Evolutionary conservation across 176 grass and related monocot genomes (phyloP), one percentile per base, ranked within the genome.

Genomic region (Carex cristatella): DNA sequence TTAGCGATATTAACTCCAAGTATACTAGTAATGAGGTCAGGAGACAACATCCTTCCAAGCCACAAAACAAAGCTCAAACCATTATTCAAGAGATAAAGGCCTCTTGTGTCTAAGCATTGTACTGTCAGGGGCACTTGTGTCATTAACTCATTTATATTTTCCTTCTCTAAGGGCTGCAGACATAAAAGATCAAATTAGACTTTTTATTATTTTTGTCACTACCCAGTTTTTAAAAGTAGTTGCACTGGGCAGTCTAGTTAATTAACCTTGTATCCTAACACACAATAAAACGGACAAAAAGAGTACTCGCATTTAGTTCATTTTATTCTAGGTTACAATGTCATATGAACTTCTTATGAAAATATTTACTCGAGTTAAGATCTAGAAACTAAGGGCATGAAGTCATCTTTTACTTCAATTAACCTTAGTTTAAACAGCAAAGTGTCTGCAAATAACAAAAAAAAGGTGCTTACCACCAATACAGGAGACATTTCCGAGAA

Each of bases 31-130:
- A 92, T 67, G 5, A 92, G 59, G 84, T 94, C 93, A 82, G 97
- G 87, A 62, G 90, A 79, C 2, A 88, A 68, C 90, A 91, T 99
- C 79, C 97, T 96, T 65, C 93, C 97, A 58, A 99, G 93, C 97
- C 93, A 99, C 58, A 96, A 65, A 87, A 92, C 62, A 71, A 99
- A 94, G 68, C 58, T 91, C 81, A 99, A 92, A 6, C 97, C 97
- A 76, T 99, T 90, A 67, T 94, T 90, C 87, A 93, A 91, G 71
- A 99, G 87, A 68, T 96, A 99, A 15, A 99, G 53, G 51, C 93
- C 97, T 86, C 87, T 91, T 66, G 90, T 88, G 85, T 99, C 91
- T 80, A 99, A 82, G 66, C 90, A 96, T 65, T 92, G 93, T 16
- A 88, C 48, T 30, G 91, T 94, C 61, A 98, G 81, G 80, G 89